These are phyloP conservation scores for Pleurotus eryngii DNA, from an alignment of 768 basidiomycete genomes.

Conservation along the genomic window DNA sequence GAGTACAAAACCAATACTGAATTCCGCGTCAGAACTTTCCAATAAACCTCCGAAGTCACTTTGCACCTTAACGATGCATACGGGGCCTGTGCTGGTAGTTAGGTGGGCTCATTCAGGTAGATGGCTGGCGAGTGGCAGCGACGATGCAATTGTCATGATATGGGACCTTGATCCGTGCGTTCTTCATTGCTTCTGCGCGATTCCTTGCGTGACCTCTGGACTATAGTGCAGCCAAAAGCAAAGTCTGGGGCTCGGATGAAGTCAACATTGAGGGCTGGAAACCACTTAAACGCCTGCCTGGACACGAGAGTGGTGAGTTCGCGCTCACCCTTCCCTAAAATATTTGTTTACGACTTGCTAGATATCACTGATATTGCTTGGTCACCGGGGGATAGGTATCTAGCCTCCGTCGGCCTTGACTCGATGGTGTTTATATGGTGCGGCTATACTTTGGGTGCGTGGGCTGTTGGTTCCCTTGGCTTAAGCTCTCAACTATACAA, in stretches of 20 bases:
- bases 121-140: slow-evolving; percentile 94
- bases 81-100: slow-evolving; percentile 87
- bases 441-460: slow-evolving; percentile 81
- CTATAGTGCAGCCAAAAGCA: slow-evolving; percentile 70
- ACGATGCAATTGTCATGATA: slow-evolving; percentile 93
- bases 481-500: slow-evolving; percentile 2
- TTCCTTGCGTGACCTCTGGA: not conserved
- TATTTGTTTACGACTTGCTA: slow-evolving; percentile 25
- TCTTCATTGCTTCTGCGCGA: slow-evolving; percentile 7
- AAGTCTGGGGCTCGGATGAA: slow-evolving; percentile 93
- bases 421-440: slow-evolving; percentile 93
- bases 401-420: slow-evolving; percentile 93
- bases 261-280: slow-evolving; percentile 98
- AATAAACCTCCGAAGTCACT: slow-evolving; percentile 80
- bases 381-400: slow-evolving; percentile 88
- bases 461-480: not conserved
- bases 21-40: slow-evolving; percentile 59
- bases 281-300: slow-evolving; percentile 84
- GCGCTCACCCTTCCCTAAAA: not conserved
- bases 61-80: slow-evolving; percentile 91
- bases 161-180: slow-evolving; percentile 97
- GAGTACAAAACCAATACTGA: slow-evolving; percentile 95
- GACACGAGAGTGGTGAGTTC: slow-evolving; percentile 85
- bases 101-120: slow-evolving; percentile 92
- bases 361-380: slow-evolving; percentile 96